Evolutionary conservation across 306 rosid species (phyloP), one percentile per base, ranked within the genome.

Genomic region (Potentilla sterilis): DNA sequence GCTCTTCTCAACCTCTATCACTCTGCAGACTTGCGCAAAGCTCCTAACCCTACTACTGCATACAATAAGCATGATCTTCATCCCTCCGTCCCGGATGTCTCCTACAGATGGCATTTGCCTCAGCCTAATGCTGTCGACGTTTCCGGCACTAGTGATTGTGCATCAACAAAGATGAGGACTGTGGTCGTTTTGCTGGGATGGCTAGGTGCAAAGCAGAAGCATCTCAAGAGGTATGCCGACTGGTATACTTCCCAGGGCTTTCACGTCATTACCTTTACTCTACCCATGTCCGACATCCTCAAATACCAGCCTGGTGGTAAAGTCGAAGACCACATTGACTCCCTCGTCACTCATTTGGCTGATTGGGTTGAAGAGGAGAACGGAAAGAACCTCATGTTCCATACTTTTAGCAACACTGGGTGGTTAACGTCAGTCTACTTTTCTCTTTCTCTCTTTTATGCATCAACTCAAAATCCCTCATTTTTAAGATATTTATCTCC

Each of bases 351-450:
- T 68, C 99, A 95, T 85, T 85, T 95, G 88, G 88, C 89, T 74
- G 97, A 79, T 44, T 95, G 99, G 97, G 87, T 95, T 51, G 97
- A 95, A 78, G 99, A 83, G 87, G 99, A 95, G 73, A 77, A 82
- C 55, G 86, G 88, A 47, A 95, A 95, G 90, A 92, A 88, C 89
- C 81, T 95, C 9, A 87, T 92, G 32, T 95, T 95, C 73, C 99
- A 95, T 77, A 90, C 99, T 81, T 95, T 95, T 81, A 95, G 99
- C 86, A 95, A 95, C 87, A 95, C 99, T 42, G 99, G 99, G 74
- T 95, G 99, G 99, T 81, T 95, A 80, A 88, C 93, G 99, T 95
- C 72, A 83, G 99, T 83, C 13, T 16, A 10, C 24, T 24, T 37
- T 28, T 41, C 7, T 44, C 68, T 72, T 52, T 51, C 37, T 22